phyloP scores from a whole-genome alignment of 768 basidiomycete species.

The Naganishia vaughanmartiniae region DNA sequence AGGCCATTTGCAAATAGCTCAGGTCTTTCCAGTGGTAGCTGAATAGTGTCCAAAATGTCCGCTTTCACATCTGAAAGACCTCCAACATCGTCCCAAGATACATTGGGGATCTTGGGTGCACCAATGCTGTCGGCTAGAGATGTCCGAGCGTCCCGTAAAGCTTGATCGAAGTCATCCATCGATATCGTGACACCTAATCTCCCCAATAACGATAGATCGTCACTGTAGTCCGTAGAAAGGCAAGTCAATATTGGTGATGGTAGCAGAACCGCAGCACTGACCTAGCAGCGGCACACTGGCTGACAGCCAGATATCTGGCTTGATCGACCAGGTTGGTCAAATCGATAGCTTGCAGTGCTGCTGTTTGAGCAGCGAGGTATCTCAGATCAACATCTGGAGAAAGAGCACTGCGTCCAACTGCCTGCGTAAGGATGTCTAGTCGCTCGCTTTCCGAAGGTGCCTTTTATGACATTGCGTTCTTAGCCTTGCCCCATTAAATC shows the following conservation, averaged over 20 bases:
- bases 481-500: not conserved
- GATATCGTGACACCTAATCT: conserved; percentile 53
- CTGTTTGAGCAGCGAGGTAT: conserved; percentile 76
- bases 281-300: conserved; percentile 55
- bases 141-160: conserved; percentile 68
- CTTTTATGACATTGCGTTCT: conserved; percentile 53
- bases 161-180: conserved; percentile 67
- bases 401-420: conserved; percentile 56
- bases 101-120: conserved; percentile 92
- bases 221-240: not conserved
- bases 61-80: conserved; percentile 80
- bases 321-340: conserved; percentile 64
- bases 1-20: conserved; percentile 85
- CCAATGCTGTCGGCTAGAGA: conserved; percentile 89
- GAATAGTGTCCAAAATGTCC: conserved; percentile 93
- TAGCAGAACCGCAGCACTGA: conserved; percentile 38
- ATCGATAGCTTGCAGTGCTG: conserved; percentile 81
- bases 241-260: not conserved
- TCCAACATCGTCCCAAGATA: conserved; percentile 96
- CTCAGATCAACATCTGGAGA: conserved; percentile 76
- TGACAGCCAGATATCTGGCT: conserved; percentile 37
- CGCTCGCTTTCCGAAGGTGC: conserved; percentile 78
- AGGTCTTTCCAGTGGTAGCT: conserved; percentile 83
- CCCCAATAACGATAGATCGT: conserved; percentile 7
- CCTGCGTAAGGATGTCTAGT: conserved; percentile 59